phyloP scores from a whole-genome alignment of 164 flowering plant genomes.

The Sextonia rubra region DNA sequence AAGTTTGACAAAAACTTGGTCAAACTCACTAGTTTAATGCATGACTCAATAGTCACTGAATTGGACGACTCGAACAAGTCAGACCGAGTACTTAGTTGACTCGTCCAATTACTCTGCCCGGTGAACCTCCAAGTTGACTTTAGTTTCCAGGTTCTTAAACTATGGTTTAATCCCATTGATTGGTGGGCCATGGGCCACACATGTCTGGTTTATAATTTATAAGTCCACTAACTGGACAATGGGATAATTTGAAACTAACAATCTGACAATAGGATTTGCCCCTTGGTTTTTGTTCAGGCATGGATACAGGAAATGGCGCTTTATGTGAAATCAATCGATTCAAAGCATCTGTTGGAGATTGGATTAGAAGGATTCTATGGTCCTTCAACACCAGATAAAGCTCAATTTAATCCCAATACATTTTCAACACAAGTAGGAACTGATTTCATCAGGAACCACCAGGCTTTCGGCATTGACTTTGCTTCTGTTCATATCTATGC shows the following conservation, averaged over 20 bases:
- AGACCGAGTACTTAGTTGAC: too few relatives aligned
- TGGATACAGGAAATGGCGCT: conserved; percentile 92
- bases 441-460: conserved; percentile 82
- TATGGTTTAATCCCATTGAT: not conserved
- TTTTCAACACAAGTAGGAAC: conserved; percentile 78
- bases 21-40: too few relatives aligned
- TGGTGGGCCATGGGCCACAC: too few relatives aligned
- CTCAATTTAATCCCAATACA: conserved; percentile 67
- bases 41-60: too few relatives aligned
- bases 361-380: conserved; percentile 95
- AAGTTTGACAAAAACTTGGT: too few relatives aligned
- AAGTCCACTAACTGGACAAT: not conserved
- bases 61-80: too few relatives aligned
- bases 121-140: too few relatives aligned
- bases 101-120: too few relatives aligned
- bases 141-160: too few relatives aligned
- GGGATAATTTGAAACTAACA: not conserved
- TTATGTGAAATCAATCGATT: conserved; percentile 67
- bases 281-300: conserved; percentile 24
- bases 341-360: conserved; percentile 71
- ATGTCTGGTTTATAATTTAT: too few relatives aligned
- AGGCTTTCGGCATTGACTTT: conserved; percentile 74
- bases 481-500: conserved; percentile 86
- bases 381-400: conserved; percentile 60
- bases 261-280: not conserved